A percentile compares a stretch with the other conserved stretches of the same genome.
phyloP scores from a whole-genome alignment of 2,329 filamentous ascomycete species.

The Microcera coccophila region DNA sequence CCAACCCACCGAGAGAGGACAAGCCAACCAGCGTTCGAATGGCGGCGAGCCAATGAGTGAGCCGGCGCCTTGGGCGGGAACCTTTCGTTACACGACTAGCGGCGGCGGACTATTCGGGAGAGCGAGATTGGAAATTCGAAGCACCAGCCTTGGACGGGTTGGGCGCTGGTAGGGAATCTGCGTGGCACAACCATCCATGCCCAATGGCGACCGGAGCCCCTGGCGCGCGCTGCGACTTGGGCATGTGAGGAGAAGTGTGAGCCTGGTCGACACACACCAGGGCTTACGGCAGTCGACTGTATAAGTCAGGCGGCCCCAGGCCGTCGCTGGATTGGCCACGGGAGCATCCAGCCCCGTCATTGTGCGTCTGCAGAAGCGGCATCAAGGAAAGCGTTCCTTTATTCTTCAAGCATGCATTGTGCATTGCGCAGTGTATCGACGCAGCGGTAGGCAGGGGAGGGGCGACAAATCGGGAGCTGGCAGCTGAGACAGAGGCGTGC shows the following conservation, averaged over 20 bases:
- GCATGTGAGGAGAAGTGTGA: constrained; percentile 22
- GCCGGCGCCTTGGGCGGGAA: constrained; percentile 8
- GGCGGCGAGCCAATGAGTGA: constrained; percentile 18
- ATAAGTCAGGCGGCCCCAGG: constrained; percentile 25
- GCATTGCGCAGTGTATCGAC: constrained; percentile 7
- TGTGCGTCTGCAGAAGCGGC: constrained; percentile 18
- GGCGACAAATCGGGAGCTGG: constrained; percentile 20
- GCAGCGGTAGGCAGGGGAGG: constrained; percentile 8
- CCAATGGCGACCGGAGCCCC: constrained; percentile 17
- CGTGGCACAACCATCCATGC: constrained; percentile 15
- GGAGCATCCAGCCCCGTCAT: constrained; percentile 17
- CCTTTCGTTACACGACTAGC: constrained; percentile 14
- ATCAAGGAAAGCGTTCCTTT: constrained; percentile 12
- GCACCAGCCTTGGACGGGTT: constrained; percentile 7
- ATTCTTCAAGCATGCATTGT: constrained; percentile 6
- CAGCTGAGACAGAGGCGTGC: constrained; percentile 23
- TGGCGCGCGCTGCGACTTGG: constrained; percentile 19
- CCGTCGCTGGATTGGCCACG: constrained; percentile 22
- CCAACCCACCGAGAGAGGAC: constrained; percentile 9
- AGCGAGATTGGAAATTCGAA: too few species aligned
- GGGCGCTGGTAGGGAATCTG: constrained; percentile 8
- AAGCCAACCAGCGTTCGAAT: constrained; percentile 9
- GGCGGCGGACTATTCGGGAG: constrained; percentile 12
- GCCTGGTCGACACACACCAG: constrained; percentile 15
- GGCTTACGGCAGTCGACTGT: constrained; percentile 17